Percentiles rank a stretch among this genome's conserved stretches.
Evolutionary conservation across 805 yeast genomes (phyloP).

Genomic region (Spathaspora gorwiae): DNA sequence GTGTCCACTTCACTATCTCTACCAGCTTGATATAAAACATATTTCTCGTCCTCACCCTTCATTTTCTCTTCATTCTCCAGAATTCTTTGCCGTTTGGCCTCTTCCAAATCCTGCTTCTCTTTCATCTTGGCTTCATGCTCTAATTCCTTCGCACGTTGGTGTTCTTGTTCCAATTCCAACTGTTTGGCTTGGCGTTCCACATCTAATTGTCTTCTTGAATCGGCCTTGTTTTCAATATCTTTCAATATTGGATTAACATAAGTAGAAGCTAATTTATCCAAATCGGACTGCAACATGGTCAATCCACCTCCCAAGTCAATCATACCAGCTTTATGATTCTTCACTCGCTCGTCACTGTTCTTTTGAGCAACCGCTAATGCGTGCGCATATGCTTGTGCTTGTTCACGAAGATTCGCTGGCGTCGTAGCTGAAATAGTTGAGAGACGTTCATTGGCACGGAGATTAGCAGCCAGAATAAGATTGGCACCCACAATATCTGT

Average conservation of each 20-base stretch:
- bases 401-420: conserved; percentile 34
- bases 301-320: conserved; percentile 87
- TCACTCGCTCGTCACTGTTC: conserved; percentile 53
- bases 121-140: conserved; percentile 24
- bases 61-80: conserved; percentile 29
- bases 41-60: conserved; percentile 24
- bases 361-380: conserved; percentile 78
- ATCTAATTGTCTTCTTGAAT: conserved; percentile 55
- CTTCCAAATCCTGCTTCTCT: conserved; percentile 31
- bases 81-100: conserved; percentile 32
- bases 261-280: conserved; percentile 72
- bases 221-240: conserved; percentile 68
- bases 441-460: conserved; percentile 42
- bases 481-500: conserved; percentile 43
- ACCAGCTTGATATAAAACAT: conserved; percentile 23
- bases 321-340: conserved; percentile 45
- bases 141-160: conserved; percentile 27
- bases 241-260: conserved; percentile 79
- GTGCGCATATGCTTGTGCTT: conserved; percentile 57
- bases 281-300: conserved; percentile 66
- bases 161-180: conserved; percentile 29
- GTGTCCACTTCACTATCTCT: conserved; percentile 27
- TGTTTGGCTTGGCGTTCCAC: conserved; percentile 28
- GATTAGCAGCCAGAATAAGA: conserved; percentile 46
- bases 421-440: conserved; percentile 22